These are phyloP conservation scores for Cinnamomum micranthum DNA, from an alignment of 164 flowering plant species.

Conservation along the genomic window DNA sequence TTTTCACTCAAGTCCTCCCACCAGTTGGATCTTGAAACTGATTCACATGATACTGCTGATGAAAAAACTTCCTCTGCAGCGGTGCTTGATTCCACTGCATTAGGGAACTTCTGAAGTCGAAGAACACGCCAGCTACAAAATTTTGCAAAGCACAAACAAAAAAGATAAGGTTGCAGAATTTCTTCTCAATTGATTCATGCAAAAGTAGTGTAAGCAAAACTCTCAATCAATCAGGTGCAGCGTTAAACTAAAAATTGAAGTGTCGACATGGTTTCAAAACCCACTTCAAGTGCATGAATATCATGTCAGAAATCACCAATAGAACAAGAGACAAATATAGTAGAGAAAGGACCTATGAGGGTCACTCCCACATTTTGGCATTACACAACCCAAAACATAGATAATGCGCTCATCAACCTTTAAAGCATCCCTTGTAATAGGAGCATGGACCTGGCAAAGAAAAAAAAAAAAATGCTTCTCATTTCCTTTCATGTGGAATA, in stretches of 20 bases:
- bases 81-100: slow-evolving; percentile 18
- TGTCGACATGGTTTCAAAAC: neutral
- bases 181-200: neutral
- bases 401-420: slow-evolving; percentile 65
- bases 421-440: slow-evolving; percentile 37
- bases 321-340: neutral
- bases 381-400: slow-evolving; percentile 64
- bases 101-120: slow-evolving; percentile 57
- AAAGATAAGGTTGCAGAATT: neutral
- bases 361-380: slow-evolving; percentile 46
- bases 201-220: neutral
- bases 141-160: neutral
- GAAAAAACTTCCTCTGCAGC: slow-evolving; percentile 15
- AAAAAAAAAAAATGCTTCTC: neutral
- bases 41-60: slow-evolving; percentile 17
- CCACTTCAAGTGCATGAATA: neutral
- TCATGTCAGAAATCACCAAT: neutral
- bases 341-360: slow-evolving; percentile 40
- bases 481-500: neutral
- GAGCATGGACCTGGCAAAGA: slow-evolving; percentile 65
- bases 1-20: slow-evolving; percentile 24
- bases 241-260: neutral
- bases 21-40: slow-evolving; percentile 20
- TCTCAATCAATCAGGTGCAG: neutral
- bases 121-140: slow-evolving; percentile 73